Evolutionary conservation across 2,329 filamentous ascomycete genomes (phyloP), one percentile per base, ranked within the genome.

Genomic region (Talaromyces marneffei): DNA sequence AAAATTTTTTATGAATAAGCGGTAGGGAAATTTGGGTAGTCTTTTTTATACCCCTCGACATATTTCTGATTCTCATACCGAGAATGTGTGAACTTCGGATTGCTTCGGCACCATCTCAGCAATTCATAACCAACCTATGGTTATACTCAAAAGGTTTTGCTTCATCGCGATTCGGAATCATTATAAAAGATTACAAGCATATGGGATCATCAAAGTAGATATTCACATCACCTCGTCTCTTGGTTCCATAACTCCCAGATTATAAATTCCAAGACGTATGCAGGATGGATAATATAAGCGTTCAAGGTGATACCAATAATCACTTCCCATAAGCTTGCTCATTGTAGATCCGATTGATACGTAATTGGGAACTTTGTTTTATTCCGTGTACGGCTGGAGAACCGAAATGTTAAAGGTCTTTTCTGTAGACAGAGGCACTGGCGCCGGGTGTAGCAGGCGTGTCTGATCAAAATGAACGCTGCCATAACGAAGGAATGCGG

Each of bases 401-500:
- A 59, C 44, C 6, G 57, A 52, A 52, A 59, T 59, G 7, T 40
- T 52, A 16, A 59, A 50, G 12, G 35, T 37, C 23, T 59, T 27
- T 40, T 52, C 57, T 8, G 44, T 39, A n/a, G 57, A 52, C 3
- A 27, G 27, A 52, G 44, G 57, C 7, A 59, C 57, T 20, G 44
- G 44, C 25, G 18, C 35, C 8, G 57, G 46, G 18, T 52, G 23
- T 55, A 60, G 12, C 27, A 20, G 4, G n/a, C 50, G 25, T 59
- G 42, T 42, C 27, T 62, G 60, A n/a, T 62, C 37, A 18, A 59
- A 59, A 14, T 59, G 54, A 35, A 62, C 39, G 27, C 54, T 58
- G 12, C 55, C 55, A 16, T 54, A 59, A 14, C 60, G 42, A 16
- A 59, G 37, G 29, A 31, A 62, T 2, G 33, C 60, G 7, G 54